Conservation (phyloP, 345 rosid species). For the Anastatica hierochuntica region DNA sequence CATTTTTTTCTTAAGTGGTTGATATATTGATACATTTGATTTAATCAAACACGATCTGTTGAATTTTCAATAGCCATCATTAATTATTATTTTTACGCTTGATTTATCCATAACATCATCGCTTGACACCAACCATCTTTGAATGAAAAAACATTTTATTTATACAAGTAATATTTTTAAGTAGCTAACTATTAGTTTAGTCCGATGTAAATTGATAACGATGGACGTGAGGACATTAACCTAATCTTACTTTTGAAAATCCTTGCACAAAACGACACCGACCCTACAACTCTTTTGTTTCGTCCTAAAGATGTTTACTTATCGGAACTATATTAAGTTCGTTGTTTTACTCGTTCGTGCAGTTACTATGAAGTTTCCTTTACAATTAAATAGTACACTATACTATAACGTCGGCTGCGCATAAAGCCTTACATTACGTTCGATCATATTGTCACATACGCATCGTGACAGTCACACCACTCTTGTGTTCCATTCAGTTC, state of each 20-base stretch:
- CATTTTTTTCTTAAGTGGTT: too few relatives aligned
- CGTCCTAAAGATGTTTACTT: constrained; percentile 1
- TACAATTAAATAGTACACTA: background rate
- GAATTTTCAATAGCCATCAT: too few relatives aligned
- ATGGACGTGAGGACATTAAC: too few relatives aligned
- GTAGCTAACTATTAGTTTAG: too few relatives aligned
- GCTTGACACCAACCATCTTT: too few relatives aligned
- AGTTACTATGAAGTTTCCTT: background rate
- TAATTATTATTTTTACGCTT: too few relatives aligned
- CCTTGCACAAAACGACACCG: constrained; percentile 14
- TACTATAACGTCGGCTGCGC: background rate
- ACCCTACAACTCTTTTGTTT: constrained; percentile 14
- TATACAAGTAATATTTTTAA: too few relatives aligned
- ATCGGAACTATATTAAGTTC: background rate
- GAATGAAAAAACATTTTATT: too few relatives aligned
- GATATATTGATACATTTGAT: too few relatives aligned
- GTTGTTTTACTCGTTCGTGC: constrained; percentile 7
- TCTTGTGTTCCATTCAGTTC: constrained; percentile 3
- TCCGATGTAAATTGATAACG: too few relatives aligned
- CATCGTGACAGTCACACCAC: constrained; percentile 19
- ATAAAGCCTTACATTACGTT: constrained; percentile 15
- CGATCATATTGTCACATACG: constrained; percentile 8
- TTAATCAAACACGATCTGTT: too few relatives aligned
- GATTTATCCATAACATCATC: too few relatives aligned
- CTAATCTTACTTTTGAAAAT: constrained; percentile 10